Percentiles rank a stretch among this genome's conserved stretches.
Evolutionary conservation across 257 asterid species (phyloP).

Genomic region (Verbena officinalis): DNA sequence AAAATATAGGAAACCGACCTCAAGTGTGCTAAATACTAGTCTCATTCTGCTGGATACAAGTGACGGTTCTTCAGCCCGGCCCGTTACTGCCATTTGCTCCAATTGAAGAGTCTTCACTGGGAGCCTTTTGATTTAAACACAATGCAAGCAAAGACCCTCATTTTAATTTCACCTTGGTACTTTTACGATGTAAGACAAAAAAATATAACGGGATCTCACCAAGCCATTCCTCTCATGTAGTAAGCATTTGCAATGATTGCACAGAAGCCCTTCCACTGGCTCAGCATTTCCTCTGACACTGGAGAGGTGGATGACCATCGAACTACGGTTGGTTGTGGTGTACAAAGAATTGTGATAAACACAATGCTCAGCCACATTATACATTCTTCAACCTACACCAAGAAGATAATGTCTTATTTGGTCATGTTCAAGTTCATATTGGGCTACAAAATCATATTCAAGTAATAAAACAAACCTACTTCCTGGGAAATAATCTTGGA

Average conservation of each 20-base stretch:
- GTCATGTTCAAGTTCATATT: background rate
- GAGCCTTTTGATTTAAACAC: slow-evolving; percentile 56
- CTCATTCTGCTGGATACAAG: slow-evolving; percentile 92
- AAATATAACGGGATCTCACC: slow-evolving; percentile 47
- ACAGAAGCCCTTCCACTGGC: slow-evolving; percentile 92
- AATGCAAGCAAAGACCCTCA: slow-evolving; percentile 10
- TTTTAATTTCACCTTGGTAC: slow-evolving; percentile 2
- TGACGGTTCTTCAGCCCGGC: slow-evolving; percentile 86
- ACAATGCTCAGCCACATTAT: slow-evolving; percentile 88
- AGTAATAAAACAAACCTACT: slow-evolving; percentile 39
- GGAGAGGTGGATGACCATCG: slow-evolving; percentile 93
- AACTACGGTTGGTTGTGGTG: slow-evolving; percentile 94
- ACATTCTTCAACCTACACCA: slow-evolving; percentile 82
- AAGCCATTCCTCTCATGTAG: slow-evolving; percentile 96
- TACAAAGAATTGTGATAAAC: slow-evolving; percentile 88
- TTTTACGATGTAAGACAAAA: background rate
- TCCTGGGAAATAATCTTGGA: slow-evolving; percentile 67
- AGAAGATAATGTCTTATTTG: background rate
- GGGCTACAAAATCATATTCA: too few relatives aligned
- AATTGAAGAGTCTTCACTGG: slow-evolving; percentile 94
- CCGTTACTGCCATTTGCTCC: slow-evolving; percentile 92
- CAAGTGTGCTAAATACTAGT: slow-evolving; percentile 86
- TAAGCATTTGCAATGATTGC: slow-evolving; percentile 96
- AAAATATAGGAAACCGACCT: slow-evolving; percentile 49
- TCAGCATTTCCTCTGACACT: slow-evolving; percentile 67